Evolutionary conservation across 805 yeast genomes (phyloP), one percentile per base, ranked within the genome.

Genomic region (Metschnikowia koreensis): DNA sequence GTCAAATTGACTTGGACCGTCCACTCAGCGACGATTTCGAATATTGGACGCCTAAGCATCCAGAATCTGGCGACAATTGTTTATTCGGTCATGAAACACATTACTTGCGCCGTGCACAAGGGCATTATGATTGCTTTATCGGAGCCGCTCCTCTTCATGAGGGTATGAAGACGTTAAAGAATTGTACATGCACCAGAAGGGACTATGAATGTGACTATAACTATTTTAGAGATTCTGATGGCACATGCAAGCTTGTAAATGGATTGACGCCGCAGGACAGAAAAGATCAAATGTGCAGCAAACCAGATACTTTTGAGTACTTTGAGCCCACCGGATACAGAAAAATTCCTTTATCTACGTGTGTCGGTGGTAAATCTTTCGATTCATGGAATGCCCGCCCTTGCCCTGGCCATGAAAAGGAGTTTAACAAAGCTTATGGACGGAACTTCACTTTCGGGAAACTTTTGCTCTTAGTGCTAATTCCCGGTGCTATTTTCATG

Each of bases 161-260:
- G 29, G 91, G 88, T 1, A 80, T 75, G 62, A 78, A 76, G 57
- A 73, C 79, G 11, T 65, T 79, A 10, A 74, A 82, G 53, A 84
- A 88, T 66, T 94, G 99, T 71, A 65, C 86, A 1, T 94, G 99
- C 72, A 78, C 94, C 0, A 80, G 97, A 67, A 79, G 80, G 47
- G 99, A 93, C 60, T 94, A 74, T 64, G 99, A 94, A 68, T 94
- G 99, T 78, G 99, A 94, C 67, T 89, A 84, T 73, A 92, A 92
- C 69, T 92, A 76, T 67, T 80, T 69, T 51, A 77, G 86, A 53
- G 84, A 83, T 46, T 54, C 61, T 0, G 97, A 90, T 63, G 96
- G 96, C 17, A 87, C 94, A 2, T 94, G 99, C 72, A 82, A 82
- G 64, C 78, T 91, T 39, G 88, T 91, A n/a, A 73, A 77, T 17